Evolutionary conservation across 2,329 filamentous ascomycete species (phyloP).

Genomic region (Trichoderma sp.): DNA sequence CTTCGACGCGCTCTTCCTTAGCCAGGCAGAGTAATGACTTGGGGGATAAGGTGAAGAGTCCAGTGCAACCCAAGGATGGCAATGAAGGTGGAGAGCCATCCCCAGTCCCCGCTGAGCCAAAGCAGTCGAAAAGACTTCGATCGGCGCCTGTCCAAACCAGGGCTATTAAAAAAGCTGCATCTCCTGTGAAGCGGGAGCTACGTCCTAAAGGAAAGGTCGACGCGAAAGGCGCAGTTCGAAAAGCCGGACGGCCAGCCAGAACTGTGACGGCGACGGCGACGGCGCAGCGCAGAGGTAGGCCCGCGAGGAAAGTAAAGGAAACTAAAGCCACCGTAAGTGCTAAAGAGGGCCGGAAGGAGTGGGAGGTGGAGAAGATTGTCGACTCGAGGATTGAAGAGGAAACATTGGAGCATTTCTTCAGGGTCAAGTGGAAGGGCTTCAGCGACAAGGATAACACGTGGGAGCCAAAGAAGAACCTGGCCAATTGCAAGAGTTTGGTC

Average conservation of each 20-base stretch:
- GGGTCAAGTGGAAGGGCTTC: conserved; percentile 54
- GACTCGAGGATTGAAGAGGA: conserved; percentile 38
- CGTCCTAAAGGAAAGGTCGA: neutral
- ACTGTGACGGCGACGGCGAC: neutral
- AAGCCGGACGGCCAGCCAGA: neutral
- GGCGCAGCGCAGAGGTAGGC: neutral
- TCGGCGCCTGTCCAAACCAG: neutral
- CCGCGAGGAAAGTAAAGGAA: neutral
- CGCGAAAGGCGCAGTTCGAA: neutral
- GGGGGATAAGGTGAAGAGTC: neutral
- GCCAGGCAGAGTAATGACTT: neutral
- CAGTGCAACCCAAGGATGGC: neutral
- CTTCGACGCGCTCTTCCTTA: neutral
- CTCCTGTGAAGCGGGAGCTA: neutral
- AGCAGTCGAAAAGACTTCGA: neutral
- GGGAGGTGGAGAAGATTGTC: conserved; percentile 48
- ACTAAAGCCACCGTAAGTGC: conserved; percentile 8
- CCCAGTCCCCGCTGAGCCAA: neutral
- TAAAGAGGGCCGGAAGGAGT: conserved; percentile 30
- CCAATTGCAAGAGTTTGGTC: conserved; percentile 37
- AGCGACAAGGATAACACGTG: conserved; percentile 46
- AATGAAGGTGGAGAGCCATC: neutral
- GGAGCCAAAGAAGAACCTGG: conserved; percentile 49
- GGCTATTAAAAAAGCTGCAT: neutral
- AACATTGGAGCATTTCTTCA: conserved; percentile 42